Base-by-base conservation (phyloP, 2,329 filamentous ascomycete species). In the Penicillium sp. region DNA sequence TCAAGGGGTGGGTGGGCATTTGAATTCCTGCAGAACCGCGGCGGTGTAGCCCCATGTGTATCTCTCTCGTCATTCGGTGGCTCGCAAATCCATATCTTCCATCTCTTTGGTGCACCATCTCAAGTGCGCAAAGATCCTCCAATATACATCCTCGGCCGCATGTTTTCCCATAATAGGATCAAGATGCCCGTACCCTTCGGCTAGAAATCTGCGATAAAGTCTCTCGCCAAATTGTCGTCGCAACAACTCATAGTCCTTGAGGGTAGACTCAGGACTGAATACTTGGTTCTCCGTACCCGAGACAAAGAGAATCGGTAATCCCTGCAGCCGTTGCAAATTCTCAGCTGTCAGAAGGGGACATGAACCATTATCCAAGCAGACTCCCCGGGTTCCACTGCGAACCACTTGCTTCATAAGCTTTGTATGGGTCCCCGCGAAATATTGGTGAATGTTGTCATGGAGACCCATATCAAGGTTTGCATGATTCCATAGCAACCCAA, bases 401-500 rank as follows among this genome's bases (percentile, higher is more conserved):
- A 70, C 67, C 3, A 74, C 53, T 51, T 75, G 71, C 19, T 62
- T 53, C 31, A 75, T 60, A 10, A 68, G 58, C 10, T 63, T 64
- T 31, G 69, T 72, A 36, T 67, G 62, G 1, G 66, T 64, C 7
- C 72, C 74, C 15, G 57, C 64, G 29, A 75, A 65, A 31, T 73
- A 62, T 2, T 61, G 44, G 16, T 58, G 50, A 6, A 73, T 41
- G 10, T 68, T 64, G 4, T 58, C 56, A 36, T 76, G 74, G 15
- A 72, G 72, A 4, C 60, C 61, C 21, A 55, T 60, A 48, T 71
- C 71, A 25, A 76, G 65, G 16, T 75, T 75, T 2, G 57, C 53
- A 46, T 76, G 74, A 10, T 63, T 69, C 70, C 72, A 77, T 15
- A 71, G 67, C 9, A 72, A 62, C 9, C 74, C 73, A 47, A 73